These are phyloP conservation scores for Malus fusca DNA, from an alignment of 306 rosid species.

Conservation along the genomic window DNA sequence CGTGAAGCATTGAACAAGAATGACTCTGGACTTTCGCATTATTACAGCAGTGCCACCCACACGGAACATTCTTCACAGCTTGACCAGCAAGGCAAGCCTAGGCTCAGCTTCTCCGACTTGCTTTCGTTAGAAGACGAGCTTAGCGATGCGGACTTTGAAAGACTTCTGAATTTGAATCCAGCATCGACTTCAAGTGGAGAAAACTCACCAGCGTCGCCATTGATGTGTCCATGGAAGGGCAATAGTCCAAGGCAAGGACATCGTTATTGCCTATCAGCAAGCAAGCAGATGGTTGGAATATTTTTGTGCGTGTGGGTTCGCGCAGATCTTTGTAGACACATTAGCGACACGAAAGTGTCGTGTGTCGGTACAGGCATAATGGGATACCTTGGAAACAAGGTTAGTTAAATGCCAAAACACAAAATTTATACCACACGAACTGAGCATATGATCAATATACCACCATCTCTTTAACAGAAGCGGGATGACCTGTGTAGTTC, in stretches of 20 bases:
- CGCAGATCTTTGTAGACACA: slow-evolving; percentile 30
- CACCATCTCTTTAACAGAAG: not conserved
- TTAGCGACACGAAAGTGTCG: slow-evolving; percentile 50
- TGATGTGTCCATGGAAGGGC: not conserved
- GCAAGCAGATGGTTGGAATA: slow-evolving; percentile 96
- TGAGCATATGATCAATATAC: not conserved
- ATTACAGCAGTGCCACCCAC: not conserved
- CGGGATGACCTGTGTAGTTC: not conserved
- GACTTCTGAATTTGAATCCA: not conserved
- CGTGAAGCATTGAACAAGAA: slow-evolving; percentile 40
- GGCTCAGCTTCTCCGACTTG: slow-evolving; percentile 42
- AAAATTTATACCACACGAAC: not conserved
- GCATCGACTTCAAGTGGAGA: slow-evolving; percentile 5
- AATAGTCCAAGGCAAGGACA: not conserved
- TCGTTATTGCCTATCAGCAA: slow-evolving; percentile 45
- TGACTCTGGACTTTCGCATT: not conserved
- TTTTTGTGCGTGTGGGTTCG: slow-evolving; percentile 79
- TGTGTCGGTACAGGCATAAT: slow-evolving; percentile 80
- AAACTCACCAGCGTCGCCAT: slow-evolving; percentile 16
- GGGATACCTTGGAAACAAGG: slow-evolving; percentile 98
- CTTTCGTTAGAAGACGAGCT: slow-evolving; percentile 37
- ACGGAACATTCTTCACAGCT: not conserved
- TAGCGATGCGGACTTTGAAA: not conserved
- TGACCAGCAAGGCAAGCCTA: slow-evolving; percentile 23
- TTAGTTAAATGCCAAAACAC: slow-evolving; percentile 5